Percentiles rank a stretch among this genome's conserved stretches.
Conservation (phyloP, 2,329 filamentous ascomycete genomes). For the Cladobotryum protrusum region DNA sequence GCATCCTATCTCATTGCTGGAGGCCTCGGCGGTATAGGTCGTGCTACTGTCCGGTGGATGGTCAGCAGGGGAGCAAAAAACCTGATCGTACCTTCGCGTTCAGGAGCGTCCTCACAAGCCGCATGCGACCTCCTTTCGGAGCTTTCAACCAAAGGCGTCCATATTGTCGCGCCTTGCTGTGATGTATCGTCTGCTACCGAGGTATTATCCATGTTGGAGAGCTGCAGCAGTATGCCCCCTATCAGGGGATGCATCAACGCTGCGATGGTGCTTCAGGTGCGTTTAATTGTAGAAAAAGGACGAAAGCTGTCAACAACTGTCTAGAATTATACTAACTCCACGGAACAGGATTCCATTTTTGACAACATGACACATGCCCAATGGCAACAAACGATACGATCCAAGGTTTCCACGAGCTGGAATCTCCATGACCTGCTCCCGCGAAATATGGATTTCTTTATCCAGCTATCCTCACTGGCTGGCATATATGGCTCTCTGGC, state of each 20-base stretch:
- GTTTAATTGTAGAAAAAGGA: too few species aligned
- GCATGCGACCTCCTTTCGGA: slow-evolving; percentile 15
- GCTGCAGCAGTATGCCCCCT: slow-evolving; percentile 14
- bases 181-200: slow-evolving; percentile 11
- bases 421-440: slow-evolving; percentile 22
- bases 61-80: slow-evolving; percentile 15
- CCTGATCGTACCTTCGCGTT: slow-evolving; percentile 25
- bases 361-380: slow-evolving; percentile 21
- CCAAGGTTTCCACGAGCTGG: slow-evolving; percentile 28
- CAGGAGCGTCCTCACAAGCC: slow-evolving; percentile 15
- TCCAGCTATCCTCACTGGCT: slow-evolving; percentile 29
- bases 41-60: slow-evolving; percentile 16
- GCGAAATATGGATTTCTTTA: slow-evolving; percentile 31
- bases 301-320: too few species aligned
- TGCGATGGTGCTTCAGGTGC: slow-evolving; percentile 21
- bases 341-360: slow-evolving; percentile 22
- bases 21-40: slow-evolving; percentile 20
- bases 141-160: slow-evolving; percentile 6
- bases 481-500: slow-evolving; percentile 27
- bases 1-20: slow-evolving; percentile 19
- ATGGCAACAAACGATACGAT: slow-evolving; percentile 19
- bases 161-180: slow-evolving; percentile 12
- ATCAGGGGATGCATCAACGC: slow-evolving; percentile 23
- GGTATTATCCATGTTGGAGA: slow-evolving; percentile 7
- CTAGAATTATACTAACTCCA: too few species aligned